Percentiles rank a stretch among this genome's conserved stretches.
phyloP scores from a whole-genome alignment of 2,329 filamentous ascomycete genomes.

The Polychaeton citri region DNA sequence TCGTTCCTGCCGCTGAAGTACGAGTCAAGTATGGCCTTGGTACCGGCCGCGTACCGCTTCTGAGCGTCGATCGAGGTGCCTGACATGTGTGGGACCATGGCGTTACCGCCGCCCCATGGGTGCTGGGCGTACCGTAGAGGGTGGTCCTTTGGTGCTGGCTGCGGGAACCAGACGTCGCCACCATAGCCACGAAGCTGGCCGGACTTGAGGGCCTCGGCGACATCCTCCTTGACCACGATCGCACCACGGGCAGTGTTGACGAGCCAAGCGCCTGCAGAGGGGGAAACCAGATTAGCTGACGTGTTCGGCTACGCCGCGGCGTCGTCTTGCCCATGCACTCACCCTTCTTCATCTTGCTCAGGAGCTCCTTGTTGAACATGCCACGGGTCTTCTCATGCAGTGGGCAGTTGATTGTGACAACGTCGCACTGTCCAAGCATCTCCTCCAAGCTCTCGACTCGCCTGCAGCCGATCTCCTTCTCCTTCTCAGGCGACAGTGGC shows the following conservation, averaged over 20 bases:
- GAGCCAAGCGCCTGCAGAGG: slow-evolving; percentile 64
- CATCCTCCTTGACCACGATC: slow-evolving; percentile 98
- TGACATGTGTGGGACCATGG: slow-evolving; percentile 98
- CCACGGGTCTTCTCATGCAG: slow-evolving; percentile 95
- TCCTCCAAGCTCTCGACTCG: slow-evolving; percentile 84
- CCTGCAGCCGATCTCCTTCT: slow-evolving; percentile 91
- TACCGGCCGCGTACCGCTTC: slow-evolving; percentile 47
- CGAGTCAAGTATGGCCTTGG: slow-evolving; percentile 78
- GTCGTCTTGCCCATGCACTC: slow-evolving; percentile 17
- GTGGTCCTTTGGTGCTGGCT: slow-evolving; percentile 90
- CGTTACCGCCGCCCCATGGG: slow-evolving; percentile 95
- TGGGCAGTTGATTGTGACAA: slow-evolving; percentile 99
- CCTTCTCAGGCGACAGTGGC: slow-evolving; percentile 68
- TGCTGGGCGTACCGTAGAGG: slow-evolving; percentile 70
- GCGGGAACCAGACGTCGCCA: slow-evolving; percentile 91
- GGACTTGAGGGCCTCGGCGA: slow-evolving; percentile 79
- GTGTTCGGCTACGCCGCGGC: not conserved
- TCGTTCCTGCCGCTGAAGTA: slow-evolving; percentile 82
- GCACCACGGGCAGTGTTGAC: slow-evolving; percentile 97
- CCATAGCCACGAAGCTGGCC: slow-evolving; percentile 85
- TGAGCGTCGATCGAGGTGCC: slow-evolving; percentile 98
- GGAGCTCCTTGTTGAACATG: slow-evolving; percentile 96
- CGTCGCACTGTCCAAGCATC: slow-evolving; percentile 83
- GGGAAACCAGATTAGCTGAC: too few species aligned
- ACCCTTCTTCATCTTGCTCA: slow-evolving; percentile 98